Conservation (phyloP, 2,329 filamentous ascomycete genomes). For the Diaporthe sp. region DNA sequence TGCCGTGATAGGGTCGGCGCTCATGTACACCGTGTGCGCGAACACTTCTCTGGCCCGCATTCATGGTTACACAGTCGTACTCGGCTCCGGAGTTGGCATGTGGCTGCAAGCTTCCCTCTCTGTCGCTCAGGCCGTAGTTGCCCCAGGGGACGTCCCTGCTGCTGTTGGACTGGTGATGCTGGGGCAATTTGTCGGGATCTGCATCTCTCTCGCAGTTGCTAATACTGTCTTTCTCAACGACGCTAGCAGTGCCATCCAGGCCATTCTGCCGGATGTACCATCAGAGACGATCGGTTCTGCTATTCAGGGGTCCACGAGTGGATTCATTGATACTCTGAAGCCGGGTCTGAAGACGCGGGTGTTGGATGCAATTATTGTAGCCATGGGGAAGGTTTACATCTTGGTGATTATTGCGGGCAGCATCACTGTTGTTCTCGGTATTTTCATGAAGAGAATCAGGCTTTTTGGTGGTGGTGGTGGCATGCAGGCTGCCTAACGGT, state of each 20-base stretch:
- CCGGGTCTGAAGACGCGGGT: background rate
- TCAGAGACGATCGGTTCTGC: conserved; percentile 18
- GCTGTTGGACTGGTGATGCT: conserved; percentile 52
- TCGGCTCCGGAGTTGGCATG: conserved; percentile 55
- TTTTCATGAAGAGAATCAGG: conserved; percentile 19
- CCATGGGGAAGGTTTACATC: background rate
- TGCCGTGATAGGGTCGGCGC: background rate
- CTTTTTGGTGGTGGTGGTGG: background rate
- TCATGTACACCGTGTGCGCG: conserved; percentile 43
- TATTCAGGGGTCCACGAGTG: conserved; percentile 21
- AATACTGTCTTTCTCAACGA: conserved; percentile 40
- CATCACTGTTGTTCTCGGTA: background rate
- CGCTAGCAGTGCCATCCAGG: conserved; percentile 35
- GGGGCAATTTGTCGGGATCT: conserved; percentile 41
- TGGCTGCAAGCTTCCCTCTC: conserved; percentile 53
- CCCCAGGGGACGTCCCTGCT: conserved; percentile 46
- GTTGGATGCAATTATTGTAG: background rate
- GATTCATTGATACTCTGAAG: conserved; percentile 25
- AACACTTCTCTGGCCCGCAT: conserved; percentile 45
- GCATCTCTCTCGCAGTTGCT: conserved; percentile 36
- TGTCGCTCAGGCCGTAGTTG: conserved; percentile 51
- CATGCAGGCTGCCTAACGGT: background rate
- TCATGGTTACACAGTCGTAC: conserved; percentile 52
- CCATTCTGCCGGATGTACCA: conserved; percentile 22
- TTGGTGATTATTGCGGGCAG: conserved; percentile 3